Evolutionary conservation across 768 basidiomycete genomes (phyloP), one percentile per base, ranked within the genome.

Genomic region (Cystobasidiopsis lactophilus): DNA sequence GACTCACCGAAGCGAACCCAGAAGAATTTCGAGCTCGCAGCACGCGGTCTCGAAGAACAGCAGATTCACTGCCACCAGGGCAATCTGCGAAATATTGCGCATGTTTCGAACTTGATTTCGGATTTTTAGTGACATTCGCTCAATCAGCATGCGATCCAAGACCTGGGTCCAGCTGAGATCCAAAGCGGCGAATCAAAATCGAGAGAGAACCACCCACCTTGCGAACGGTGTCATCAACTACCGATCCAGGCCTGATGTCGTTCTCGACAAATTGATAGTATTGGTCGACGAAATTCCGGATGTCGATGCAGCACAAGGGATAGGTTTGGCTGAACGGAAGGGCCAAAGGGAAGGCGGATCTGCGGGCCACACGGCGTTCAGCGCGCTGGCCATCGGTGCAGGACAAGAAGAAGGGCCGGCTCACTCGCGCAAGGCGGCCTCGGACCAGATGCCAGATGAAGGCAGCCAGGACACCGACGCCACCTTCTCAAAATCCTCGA

Each of bases 321-420:
- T 95, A 96, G 1, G 83, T 82, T 64, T 83, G 80, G 0, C 91
- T 96, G 83, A 91, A 98, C 1, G 93, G 88, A 38, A 98, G 71
- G 26, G 72, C 71, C 52, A 79, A 70, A 3, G 88, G 85, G 50
- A 79, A 67, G 7, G 73, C 60, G 51, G 69, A 71, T 62, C 85
- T 85, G 52, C 27, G n/a, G 19, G n/a, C n/a, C n/a, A n/a, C n/a
- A n/a, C n/a, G 23, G 16, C 31, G 4, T 10, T 33, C 19, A 27
- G 52, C 14, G 14, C 16, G 19, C 19, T 43, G 7, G 7, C 9
- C 10, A 46, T 24, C 18, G 7, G 5, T 23, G 14, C 9, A 23
- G 51, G 33, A n/a, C 3, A 29, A n/a, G n/a, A n/a, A n/a, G n/a
- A n/a, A n/a, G n/a, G n/a, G n/a, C n/a, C n/a, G n/a, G n/a, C 54